phyloP scores from a whole-genome alignment of 768 basidiomycete species.

The Thelephora ganbajun region DNA sequence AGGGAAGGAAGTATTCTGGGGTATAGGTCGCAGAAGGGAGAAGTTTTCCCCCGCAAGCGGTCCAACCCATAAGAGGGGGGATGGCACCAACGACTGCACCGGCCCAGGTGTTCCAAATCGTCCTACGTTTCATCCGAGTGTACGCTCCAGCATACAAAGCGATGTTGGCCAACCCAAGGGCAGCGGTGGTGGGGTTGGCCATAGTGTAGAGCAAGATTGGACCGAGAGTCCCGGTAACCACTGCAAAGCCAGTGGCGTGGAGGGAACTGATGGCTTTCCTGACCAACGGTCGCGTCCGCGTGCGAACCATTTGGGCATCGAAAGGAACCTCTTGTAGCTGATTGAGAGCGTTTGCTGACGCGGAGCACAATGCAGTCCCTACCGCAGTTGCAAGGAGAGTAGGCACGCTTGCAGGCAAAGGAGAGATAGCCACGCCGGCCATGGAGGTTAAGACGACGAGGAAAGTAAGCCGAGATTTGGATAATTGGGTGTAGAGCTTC shows the following conservation, averaged over 20 bases:
- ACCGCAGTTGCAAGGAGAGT: slow-evolving; percentile 76
- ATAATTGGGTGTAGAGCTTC: slow-evolving; percentile 63
- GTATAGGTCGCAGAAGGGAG: slow-evolving; percentile 52
- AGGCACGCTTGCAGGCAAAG: slow-evolving; percentile 71
- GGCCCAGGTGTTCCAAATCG: slow-evolving; percentile 83
- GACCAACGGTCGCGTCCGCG: slow-evolving; percentile 77
- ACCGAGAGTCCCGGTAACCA: slow-evolving; percentile 64
- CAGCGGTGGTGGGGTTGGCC: slow-evolving; percentile 77
- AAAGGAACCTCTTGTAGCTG: slow-evolving; percentile 91
- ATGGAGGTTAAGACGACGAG: slow-evolving; percentile 83
- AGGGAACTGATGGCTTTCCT: slow-evolving; percentile 70
- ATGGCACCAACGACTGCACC: slow-evolving; percentile 86
- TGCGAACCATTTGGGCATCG: slow-evolving; percentile 93
- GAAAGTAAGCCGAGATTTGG: slow-evolving; percentile 73
- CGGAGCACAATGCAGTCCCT: slow-evolving; percentile 83
- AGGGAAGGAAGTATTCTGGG: slow-evolving; percentile 44
- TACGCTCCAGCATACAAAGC: slow-evolving; percentile 84
- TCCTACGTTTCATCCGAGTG: slow-evolving; percentile 82
- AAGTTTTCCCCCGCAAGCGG: slow-evolving; percentile 76
- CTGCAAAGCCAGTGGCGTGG: slow-evolving; percentile 74
- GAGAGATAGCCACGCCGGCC: slow-evolving; percentile 87
- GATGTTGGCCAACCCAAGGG: slow-evolving; percentile 75
- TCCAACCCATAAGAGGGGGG: slow-evolving; percentile 97
- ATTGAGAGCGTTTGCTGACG: slow-evolving; percentile 90
- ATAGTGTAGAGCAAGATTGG: slow-evolving; percentile 65